Evolutionary conservation across 225 moss, liverwort and hornwort genomes (phyloP).

Genomic region (Pseudoscleropodium purum): DNA sequence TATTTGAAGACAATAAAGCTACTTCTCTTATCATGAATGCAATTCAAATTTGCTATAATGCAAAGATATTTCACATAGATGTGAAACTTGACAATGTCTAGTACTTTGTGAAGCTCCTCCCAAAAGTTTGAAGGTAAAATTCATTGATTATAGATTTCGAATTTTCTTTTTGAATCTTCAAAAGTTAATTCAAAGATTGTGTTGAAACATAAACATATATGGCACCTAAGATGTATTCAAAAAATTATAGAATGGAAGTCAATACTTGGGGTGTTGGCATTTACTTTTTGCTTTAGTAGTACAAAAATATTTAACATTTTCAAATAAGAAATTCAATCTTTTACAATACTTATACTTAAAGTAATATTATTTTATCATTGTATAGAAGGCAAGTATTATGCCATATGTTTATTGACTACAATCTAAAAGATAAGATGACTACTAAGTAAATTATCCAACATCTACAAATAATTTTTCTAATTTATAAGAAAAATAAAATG

Average conservation of each 20-base stretch:
- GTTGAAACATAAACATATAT: no score
- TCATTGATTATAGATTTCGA: background rate
- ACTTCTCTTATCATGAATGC: background rate
- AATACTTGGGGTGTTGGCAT: no score
- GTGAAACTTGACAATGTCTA: background rate
- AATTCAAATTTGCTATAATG: background rate
- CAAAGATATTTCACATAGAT: background rate
- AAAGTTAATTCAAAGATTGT: no score
- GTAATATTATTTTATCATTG: background rate
- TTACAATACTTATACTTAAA: no score
- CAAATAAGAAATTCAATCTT: no score
- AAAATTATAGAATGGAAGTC: no score
- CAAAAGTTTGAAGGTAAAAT: background rate
- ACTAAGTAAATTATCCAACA: background rate
- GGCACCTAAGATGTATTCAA: no score
- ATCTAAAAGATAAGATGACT: background rate
- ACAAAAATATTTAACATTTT: no score
- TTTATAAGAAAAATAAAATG: background rate
- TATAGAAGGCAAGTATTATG: background rate
- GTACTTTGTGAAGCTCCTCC: background rate
- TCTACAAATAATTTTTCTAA: no score
- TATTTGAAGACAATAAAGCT: background rate
- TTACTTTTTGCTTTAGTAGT: no score
- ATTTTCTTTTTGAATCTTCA: no score
- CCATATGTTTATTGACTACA: background rate